A percentile compares a stretch with the other conserved stretches of the same genome.
Conservation (phyloP, 805 yeast genomes). For the Yarrowia sp. region DNA sequence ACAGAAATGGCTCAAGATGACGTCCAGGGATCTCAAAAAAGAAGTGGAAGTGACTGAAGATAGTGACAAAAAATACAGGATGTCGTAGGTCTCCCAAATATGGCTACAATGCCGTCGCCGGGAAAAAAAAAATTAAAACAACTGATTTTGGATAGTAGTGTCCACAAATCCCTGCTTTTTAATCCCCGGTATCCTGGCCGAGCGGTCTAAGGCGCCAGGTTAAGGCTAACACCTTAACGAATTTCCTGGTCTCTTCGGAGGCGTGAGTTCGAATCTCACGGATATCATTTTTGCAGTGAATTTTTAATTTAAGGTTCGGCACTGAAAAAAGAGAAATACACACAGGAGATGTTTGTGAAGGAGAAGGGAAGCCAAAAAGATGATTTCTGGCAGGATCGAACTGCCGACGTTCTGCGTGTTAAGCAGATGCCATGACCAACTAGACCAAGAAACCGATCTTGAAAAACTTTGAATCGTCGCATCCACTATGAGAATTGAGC, state of each 20-base stretch:
- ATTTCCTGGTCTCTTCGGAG: conserved; percentile 25
- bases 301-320: neutral
- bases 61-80: too few species aligned
- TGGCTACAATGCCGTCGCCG: too few species aligned
- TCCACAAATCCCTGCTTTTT: neutral
- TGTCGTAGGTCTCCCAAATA: too few species aligned
- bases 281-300: conserved; percentile 1
- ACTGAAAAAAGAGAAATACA: neutral
- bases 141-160: neutral
- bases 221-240: conserved; percentile 25
- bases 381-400: conserved; percentile 85
- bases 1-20: too few species aligned
- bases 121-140: neutral
- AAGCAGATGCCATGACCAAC: conserved; percentile 99
- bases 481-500: neutral
- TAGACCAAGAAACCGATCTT: conserved; percentile 71
- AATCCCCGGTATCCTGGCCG: conserved; percentile 25
- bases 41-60: too few species aligned
- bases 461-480: neutral
- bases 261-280: conserved; percentile 22
- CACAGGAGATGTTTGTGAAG: neutral
- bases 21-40: too few species aligned
- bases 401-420: conserved; percentile 99
- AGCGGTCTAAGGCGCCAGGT: conserved; percentile 40
- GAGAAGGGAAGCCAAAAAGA: too few species aligned